Evolutionary conservation across 306 rosid species (phyloP), one percentile per base, ranked within the genome.

Genomic region (Cucurbita ficifolia): DNA sequence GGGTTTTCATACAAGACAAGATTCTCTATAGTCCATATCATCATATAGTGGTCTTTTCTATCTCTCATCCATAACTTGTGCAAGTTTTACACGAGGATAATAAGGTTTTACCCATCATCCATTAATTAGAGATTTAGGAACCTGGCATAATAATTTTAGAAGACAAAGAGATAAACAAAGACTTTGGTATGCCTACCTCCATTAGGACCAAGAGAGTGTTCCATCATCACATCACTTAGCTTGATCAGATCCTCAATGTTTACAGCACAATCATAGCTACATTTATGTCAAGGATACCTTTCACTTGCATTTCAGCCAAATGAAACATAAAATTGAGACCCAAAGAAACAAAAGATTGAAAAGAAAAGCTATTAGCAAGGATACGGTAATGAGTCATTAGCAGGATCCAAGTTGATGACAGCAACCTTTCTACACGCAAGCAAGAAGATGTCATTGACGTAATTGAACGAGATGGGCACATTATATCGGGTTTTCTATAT

Each of bases 311-410:
- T 64, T 17, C 13, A 42, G 45, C 48, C 17, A 72, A 18, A 72
- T 48, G 58, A 38, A 72, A 14, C 35, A 21, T 40, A 68, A 60
- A 42, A 38, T 42, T 70, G 50, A 46, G 56, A 81, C 14, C 42
- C 38, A 17, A 1, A 69, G 63, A 76, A 5, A 13, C 12, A 67
- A 21, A 12, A 45, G 50, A 43, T 11, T 68, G 73, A 19, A 51
- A 56, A 53, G 42, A 43, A 73, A 33, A 9, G 9, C 38, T 48
- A 55, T 9, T 16, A 29, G 45, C 51, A 52, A 86, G 90, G 89
- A 90, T 94, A 94, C 97, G 98, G 98, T 76, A 94, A 82, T 38
- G 88, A 52, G 78, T 93, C 96, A 74, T 93, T 93, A 39, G 97
- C 98, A 33, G 98, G 98, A 81, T 93, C 98, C 86, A 93, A 81